Percentiles rank a stretch among this genome's conserved stretches.
phyloP scores from a whole-genome alignment of 495 filamentous ascomycete species.

The Hypoxylon crocopeplum region DNA sequence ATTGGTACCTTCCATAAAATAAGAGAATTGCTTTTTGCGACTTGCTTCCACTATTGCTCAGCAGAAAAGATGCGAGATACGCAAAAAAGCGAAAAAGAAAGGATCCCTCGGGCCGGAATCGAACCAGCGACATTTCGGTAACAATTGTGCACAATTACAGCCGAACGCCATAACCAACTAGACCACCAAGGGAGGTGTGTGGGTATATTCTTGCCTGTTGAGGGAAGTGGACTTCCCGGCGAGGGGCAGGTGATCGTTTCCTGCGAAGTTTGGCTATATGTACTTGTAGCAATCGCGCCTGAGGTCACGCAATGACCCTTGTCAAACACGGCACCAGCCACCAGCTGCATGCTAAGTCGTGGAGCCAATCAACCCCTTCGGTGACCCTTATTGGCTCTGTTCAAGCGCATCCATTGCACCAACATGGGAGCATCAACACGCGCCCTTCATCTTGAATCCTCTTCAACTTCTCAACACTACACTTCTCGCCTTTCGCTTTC shows the following conservation, averaged over 20 bases:
- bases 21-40: too few species aligned
- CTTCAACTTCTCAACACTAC: too few species aligned
- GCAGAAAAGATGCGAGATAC: background rate
- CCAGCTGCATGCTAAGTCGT: too few species aligned
- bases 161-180: slow-evolving; percentile 41
- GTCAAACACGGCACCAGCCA: too few species aligned
- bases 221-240: slow-evolving; percentile 30
- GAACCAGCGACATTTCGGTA: slow-evolving; percentile 36
- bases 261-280: background rate
- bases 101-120: slow-evolving; percentile 35
- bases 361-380: too few species aligned
- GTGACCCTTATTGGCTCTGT: too few species aligned
- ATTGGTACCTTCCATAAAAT: background rate
- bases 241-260: slow-evolving; percentile 19
- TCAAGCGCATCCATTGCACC: too few species aligned
- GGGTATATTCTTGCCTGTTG: slow-evolving; percentile 4
- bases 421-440: too few species aligned
- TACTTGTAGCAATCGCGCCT: background rate
- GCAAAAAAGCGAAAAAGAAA: slow-evolving; percentile 26
- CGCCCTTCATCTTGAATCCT: too few species aligned
- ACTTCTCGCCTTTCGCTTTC: too few species aligned
- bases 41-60: too few species aligned
- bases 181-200: slow-evolving; percentile 32
- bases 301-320: background rate
- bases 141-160: slow-evolving; percentile 32